Evolutionary conservation across 208 protist genomes (phyloP), one percentile per base, ranked within the genome.

Genomic region (Kentomonas sorsogonicus): DNA sequence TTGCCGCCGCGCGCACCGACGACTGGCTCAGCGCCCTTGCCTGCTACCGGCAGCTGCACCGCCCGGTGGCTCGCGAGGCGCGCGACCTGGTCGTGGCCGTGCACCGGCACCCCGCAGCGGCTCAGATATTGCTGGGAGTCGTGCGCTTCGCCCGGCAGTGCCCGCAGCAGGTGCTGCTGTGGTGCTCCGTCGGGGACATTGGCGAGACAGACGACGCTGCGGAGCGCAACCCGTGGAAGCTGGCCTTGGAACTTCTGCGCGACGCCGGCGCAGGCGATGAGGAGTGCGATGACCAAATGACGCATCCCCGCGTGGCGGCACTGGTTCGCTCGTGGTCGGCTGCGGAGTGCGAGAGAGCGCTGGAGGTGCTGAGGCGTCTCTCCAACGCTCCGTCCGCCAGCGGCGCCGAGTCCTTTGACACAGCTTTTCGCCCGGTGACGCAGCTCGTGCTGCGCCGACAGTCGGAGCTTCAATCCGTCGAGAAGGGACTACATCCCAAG

Each of bases 111-210:
- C 41, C 54, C n/a, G 63, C 72, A 13, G 65, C 70, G 18, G 69
- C 67, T 9, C 56, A 54, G 0, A 2, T 78, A 5, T 46, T 88
- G 11, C 51, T 73, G 38, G 50, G 41, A 16, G 54, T 69, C 9
- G 63, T 62, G 20, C 62, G 72, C 25, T 85, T 91, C 59, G 60
- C 79, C 16, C 63, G 40, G 10, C 58, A 48, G 1, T 36, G 55
- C n/a, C 70, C 79, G 20, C 78, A 92, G 43, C 78, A 83, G 63
- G 62, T 79, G 10, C 59, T 92, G 25, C 33, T 89, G 58, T 92
- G 80, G 80, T 66, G 63, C 48, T n/a, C n/a, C n/a, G n/a, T n/a
- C n/a, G n/a, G n/a, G n/a, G n/a, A n/a, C n/a, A n/a, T n/a, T n/a
- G n/a, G n/a, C n/a, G n/a, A n/a, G n/a, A n/a, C n/a, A n/a, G 72